Evolutionary conservation across 345 rosid species (phyloP).

Genomic region (Pistacia integerrima): DNA sequence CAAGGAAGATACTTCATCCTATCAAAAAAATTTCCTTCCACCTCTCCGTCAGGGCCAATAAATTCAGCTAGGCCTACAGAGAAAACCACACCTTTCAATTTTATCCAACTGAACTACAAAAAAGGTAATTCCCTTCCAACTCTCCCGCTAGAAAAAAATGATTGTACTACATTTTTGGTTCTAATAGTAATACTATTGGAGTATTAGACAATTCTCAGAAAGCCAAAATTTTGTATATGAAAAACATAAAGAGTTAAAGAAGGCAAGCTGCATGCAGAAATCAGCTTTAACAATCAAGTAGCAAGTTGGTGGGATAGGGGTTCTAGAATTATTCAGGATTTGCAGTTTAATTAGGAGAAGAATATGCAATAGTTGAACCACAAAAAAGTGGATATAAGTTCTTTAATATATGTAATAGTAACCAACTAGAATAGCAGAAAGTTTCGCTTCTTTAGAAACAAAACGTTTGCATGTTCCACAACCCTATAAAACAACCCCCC

Average conservation of each 20-base stretch:
- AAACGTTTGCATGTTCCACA: too few species aligned
- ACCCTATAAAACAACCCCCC: too few species aligned
- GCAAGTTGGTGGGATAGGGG: background rate
- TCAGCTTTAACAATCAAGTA: background rate
- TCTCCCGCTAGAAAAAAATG: background rate
- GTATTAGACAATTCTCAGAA: background rate
- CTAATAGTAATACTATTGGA: background rate
- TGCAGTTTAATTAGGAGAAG: background rate
- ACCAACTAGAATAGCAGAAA: background rate
- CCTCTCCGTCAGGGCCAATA: background rate
- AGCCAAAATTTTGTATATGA: background rate
- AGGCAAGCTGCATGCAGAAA: background rate
- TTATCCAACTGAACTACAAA: background rate
- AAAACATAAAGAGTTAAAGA: background rate
- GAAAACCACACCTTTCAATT: background rate
- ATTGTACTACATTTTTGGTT: background rate
- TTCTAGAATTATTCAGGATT: background rate
- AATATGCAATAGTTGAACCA: background rate
- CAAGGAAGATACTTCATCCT: background rate
- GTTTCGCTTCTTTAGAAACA: background rate
- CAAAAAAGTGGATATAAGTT: background rate
- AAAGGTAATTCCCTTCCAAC: background rate
- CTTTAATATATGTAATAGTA: background rate
- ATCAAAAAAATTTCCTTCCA: background rate
- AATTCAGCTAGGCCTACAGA: background rate